Conservation (phyloP, 495 filamentous ascomycete genomes). For the Penicillium taxi region DNA sequence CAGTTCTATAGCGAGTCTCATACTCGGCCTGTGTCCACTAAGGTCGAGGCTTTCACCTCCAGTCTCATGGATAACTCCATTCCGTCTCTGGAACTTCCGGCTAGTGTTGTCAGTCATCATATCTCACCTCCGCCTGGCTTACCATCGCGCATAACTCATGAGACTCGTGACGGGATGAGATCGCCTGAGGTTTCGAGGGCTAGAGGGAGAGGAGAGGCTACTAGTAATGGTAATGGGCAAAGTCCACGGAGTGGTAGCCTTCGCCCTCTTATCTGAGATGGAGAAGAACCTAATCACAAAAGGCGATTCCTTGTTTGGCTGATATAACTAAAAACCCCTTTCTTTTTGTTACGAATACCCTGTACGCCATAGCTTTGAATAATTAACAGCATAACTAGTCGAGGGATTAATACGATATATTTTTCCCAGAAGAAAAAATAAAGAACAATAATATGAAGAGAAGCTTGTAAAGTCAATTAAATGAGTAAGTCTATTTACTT, state of each 20-base stretch:
- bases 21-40: conserved; percentile 30
- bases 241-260: conserved; percentile 28
- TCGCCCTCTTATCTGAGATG: conserved; percentile 24
- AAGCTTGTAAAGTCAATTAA: no score
- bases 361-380: no score
- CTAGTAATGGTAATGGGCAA: no score
- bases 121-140: conserved; percentile 31
- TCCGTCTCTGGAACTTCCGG: conserved; percentile 41
- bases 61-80: conserved; percentile 39
- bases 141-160: conserved; percentile 17
- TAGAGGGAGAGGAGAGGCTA: conserved; percentile 22
- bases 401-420: no score
- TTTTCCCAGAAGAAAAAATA: no score
- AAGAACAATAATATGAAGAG: background rate
- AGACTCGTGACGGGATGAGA: conserved; percentile 12
- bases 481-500: no score
- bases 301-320: no score
- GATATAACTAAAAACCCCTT: no score
- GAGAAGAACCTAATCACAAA: no score
- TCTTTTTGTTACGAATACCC: no score
- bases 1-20: conserved; percentile 60
- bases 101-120: conserved; percentile 36
- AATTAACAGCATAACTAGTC: no score
- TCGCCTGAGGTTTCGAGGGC: conserved; percentile 20
- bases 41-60: conserved; percentile 28